phyloP scores from a whole-genome alignment of 2,329 filamentous ascomycete species.

The Phyllosticta citriasiana region DNA sequence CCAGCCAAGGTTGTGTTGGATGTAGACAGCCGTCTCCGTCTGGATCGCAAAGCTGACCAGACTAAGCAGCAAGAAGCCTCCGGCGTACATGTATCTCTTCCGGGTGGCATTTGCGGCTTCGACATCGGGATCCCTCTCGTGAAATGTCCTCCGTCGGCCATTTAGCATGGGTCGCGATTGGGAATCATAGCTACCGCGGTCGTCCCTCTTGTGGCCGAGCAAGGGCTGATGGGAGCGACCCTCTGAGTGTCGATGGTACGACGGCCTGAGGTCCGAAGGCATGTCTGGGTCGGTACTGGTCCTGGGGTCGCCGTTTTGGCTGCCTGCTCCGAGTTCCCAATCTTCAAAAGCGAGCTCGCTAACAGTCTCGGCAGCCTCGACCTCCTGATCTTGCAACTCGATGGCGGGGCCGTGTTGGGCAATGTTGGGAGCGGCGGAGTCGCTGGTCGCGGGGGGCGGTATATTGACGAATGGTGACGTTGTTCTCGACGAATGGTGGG shows the following conservation, averaged over 20 bases:
- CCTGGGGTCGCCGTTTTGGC: background rate
- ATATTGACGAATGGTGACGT: slow-evolving; percentile 18
- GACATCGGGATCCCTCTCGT: slow-evolving; percentile 64
- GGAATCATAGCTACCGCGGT: slow-evolving; percentile 28
- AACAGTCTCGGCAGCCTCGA: slow-evolving; percentile 11
- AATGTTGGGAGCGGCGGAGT: background rate
- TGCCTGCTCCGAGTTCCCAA: slow-evolving; percentile 23
- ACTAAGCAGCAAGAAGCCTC: slow-evolving; percentile 71
- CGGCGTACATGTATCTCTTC: slow-evolving; percentile 79
- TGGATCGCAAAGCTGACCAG: slow-evolving; percentile 84
- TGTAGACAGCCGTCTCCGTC: slow-evolving; percentile 91
- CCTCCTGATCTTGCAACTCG: background rate
- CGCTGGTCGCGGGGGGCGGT: slow-evolving; percentile 11
- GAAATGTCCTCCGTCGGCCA: slow-evolving; percentile 60
- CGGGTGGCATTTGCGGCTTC: slow-evolving; percentile 56
- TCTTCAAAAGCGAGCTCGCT: slow-evolving; percentile 33
- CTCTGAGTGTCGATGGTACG: slow-evolving; percentile 26
- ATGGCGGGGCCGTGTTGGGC: slow-evolving; percentile 8
- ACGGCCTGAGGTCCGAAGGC: slow-evolving; percentile 40
- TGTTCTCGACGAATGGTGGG: slow-evolving; percentile 17
- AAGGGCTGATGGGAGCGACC: slow-evolving; percentile 43
- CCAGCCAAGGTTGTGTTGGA: slow-evolving; percentile 87
- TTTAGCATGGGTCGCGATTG: slow-evolving; percentile 32
- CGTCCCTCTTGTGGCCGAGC: slow-evolving; percentile 34
- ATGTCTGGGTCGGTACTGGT: slow-evolving; percentile 28